Conservation (phyloP, 805 yeast genomes). For the Dipodascus albidus region DNA sequence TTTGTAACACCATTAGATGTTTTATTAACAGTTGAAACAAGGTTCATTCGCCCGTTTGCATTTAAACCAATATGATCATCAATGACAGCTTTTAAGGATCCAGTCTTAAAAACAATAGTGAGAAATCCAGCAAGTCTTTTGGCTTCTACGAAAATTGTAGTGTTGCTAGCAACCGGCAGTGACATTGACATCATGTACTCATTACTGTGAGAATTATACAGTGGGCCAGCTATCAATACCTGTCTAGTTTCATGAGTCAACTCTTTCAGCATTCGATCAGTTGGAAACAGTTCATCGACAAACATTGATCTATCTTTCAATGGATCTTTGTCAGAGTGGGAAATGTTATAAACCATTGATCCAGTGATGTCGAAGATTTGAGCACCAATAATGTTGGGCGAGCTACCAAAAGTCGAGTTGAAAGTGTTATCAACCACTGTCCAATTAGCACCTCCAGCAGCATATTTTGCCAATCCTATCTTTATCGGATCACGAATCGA, state of each 20-base stretch:
- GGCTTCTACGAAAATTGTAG: slow-evolving; percentile 51
- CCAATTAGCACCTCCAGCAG: slow-evolving; percentile 62
- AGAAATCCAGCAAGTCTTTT: slow-evolving; percentile 61
- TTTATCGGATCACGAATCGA: slow-evolving; percentile 51
- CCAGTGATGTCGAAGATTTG: slow-evolving; percentile 51
- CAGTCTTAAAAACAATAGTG: slow-evolving; percentile 44
- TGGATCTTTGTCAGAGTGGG: neutral
- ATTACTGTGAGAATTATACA: slow-evolving; percentile 26
- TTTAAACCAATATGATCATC: slow-evolving; percentile 33
- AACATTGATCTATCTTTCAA: neutral
- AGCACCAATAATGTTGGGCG: slow-evolving; percentile 52
- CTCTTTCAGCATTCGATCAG: slow-evolving; percentile 7
- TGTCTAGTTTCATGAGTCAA: slow-evolving; percentile 35
- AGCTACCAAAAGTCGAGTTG: slow-evolving; percentile 51
- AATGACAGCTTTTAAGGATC: slow-evolving; percentile 30
- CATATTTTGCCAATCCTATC: slow-evolving; percentile 44
- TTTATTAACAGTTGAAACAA: slow-evolving; percentile 12
- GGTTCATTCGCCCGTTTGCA: slow-evolving; percentile 10
- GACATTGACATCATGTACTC: slow-evolving; percentile 62
- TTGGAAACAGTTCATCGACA: neutral
- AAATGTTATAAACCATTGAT: neutral
- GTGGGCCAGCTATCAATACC: slow-evolving; percentile 40
- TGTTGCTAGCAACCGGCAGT: slow-evolving; percentile 59
- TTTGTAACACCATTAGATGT: slow-evolving; percentile 3
- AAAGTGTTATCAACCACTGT: slow-evolving; percentile 34